These are phyloP conservation scores for Draba incana DNA, from an alignment of 345 rosid species.

Conservation along the genomic window DNA sequence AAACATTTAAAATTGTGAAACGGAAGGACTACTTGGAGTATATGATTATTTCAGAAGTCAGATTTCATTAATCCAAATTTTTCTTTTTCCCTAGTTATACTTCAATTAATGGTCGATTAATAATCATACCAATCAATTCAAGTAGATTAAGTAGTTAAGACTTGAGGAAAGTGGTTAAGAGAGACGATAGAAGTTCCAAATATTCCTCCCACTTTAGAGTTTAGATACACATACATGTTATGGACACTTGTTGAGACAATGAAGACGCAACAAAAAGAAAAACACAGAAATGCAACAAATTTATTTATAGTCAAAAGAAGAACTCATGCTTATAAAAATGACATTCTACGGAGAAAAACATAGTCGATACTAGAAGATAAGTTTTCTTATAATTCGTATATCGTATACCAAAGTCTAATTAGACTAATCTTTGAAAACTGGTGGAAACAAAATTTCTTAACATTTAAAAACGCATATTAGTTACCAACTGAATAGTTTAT, in stretches of 20 bases:
- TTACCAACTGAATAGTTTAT: no score
- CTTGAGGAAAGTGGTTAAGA: conserved; percentile 18
- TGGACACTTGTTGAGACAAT: conserved; percentile 20
- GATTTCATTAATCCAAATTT: neutral
- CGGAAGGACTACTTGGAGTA: neutral
- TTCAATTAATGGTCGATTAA: conserved; percentile 8
- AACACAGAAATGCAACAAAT: neutral
- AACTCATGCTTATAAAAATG: neutral
- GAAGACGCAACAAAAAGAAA: neutral
- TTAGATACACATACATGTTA: neutral
- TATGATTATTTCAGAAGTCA: neutral
- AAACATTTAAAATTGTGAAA: neutral
- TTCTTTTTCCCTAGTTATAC: neutral
- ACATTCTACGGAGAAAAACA: neutral
- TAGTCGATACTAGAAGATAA: no score
- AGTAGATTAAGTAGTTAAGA: conserved; percentile 21
- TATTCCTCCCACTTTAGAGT: neutral
- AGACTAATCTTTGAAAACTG: no score
- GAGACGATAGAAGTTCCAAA: conserved; percentile 17
- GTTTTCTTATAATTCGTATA: no score
- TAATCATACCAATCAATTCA: conserved; percentile 19
- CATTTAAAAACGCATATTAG: no score
- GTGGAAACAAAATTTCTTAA: no score
- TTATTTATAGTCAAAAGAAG: neutral
- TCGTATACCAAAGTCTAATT: no score